Evolutionary conservation across 2,329 filamentous ascomycete species (phyloP), one percentile per base, ranked within the genome.

Genomic region (Ustulina deusta): DNA sequence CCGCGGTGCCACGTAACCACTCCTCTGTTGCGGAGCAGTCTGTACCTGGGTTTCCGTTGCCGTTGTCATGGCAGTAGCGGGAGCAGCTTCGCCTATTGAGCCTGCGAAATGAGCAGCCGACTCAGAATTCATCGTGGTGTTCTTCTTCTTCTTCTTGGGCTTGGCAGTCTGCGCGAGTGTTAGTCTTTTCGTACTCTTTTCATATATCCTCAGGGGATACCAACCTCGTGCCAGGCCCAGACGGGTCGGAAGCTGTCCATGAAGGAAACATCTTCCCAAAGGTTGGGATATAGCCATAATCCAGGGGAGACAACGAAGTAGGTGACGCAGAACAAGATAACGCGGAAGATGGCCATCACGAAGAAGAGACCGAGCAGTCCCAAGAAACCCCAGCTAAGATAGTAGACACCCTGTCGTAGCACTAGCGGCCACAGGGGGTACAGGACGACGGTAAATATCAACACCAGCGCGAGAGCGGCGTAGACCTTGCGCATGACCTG

Each of bases 231-330:
- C 96, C 96, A 99, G 68, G 93, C 96, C 95, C 96, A 99, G 6
- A 97, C 82, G 22, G 96, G 96, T 77, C 91, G 91, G 87, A 99
- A 99, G 76, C 93, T 97, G 79, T 99, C 96, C 81, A 99, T 91
- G 83, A 99, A 98, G 7, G 95, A 97, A 32, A 99, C 96, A 78
- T 99, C 96, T 80, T 99, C 96, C 84, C 97, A 99, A 22, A 99
- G 83, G 78, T 99, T 99, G 56, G 96, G 96, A 82, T 95, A 99
- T 51, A 99, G 86, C 96, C 96, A 99, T n/a, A 99, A 85, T 75
- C 96, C 96, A 2, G 96, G 96, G 3, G 94, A 84, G 0, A 89
- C 85, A 17, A 87, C 85, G 77, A 98, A 97, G 81, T 97, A 94
- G 25, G 96, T 98, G 78, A 97, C 82, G 78, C 93, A 91, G 84